Base-by-base conservation (phyloP, 208 protist species). In the Crithidia brevicula region DNA sequence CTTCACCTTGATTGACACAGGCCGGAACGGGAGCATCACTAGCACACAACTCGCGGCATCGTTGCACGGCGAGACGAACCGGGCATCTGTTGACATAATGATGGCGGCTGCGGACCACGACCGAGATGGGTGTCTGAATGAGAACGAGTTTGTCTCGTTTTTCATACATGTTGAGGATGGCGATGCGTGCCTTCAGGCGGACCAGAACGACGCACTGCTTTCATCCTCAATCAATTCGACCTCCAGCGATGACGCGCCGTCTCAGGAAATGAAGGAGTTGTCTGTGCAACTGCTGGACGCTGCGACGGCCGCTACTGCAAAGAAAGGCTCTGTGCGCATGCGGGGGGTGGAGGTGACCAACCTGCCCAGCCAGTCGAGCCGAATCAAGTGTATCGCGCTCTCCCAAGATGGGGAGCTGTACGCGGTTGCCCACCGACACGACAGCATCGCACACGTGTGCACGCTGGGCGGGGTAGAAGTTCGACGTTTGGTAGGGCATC, bases 331-430 rank as follows among this genome's bases (percentile, higher is more conserved):
- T 1, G 36, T 60, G 16, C 36, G 30, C 30, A 72, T 89, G 46
- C 72, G 61, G 15, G 72, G 81, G 46, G 49, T 85, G 36, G 45
- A 73, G n/a, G 46, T 86, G 38, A 52, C 42, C 23, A 68, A 68
- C 33, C 62, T 88, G 40, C 52, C 58, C 10, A 77, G 74, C 43
- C 75, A 83, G 62, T 42, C 81, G 16, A 69, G 62, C 49, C 58
- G 86, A 33, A 76, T 85, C 53, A 89, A 85, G 51, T 92, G 86
- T 67, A 63, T 84, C n/a, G 77, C 80, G 11, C 40, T 86, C 10
- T 83, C 70, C 11, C 57, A 58, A 1, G 65, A 72, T 46, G 64
- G 72, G 4, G 68, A 70, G 18, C 57, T 89, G 25, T 88, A 85
- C 57, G 86, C 81, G 22, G 80, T 92, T 4, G 42, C 77, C 5